Base-by-base conservation (phyloP, 1,284 basidiomycete genomes). In the Heterobasidion annosum region DNA sequence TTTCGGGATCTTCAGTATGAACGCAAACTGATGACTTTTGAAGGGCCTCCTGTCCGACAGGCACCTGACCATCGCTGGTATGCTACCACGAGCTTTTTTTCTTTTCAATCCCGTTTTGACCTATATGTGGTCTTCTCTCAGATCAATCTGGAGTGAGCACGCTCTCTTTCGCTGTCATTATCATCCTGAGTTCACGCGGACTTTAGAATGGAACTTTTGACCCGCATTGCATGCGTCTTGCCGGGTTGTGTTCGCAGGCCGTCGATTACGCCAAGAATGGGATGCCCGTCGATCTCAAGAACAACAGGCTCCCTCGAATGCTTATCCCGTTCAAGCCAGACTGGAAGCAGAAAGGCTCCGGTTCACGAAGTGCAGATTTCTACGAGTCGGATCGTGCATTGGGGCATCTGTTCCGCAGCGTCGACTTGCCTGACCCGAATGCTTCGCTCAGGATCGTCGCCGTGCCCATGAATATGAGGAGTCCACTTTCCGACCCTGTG, bases 251-350 rank as follows among this genome's bases (percentile, higher is more conserved):
- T 66, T 78, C 68, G 63, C 66, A 75, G 65, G 86, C 81, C n/a
- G 87, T 87, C 18, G 86, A 87, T 67, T 93, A 81, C 66, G 79
- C 78, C 2, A 88, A 84, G 71, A 83, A 86, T 57, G 88, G 88
- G 10, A 76, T 77, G 34, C 76, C 80, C 1, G 83, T 88, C 8
- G 70, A 84, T 53, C 71, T 82, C n/a, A 50, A 67, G 76, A 68
- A 72, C 43, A 69, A 72, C 35, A 61, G 68, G 1, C 63, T 73
- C 1, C 59, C 72, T 71, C 67, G 88, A 70, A 51, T 67, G 57
- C 70, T 85, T 10, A 84, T 88, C 48, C 75, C 73, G 16, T 79
- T 74, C 64, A 89, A 85, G 62, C 88, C 88, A 0, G 87, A 91
- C 62, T 91, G 88, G 88, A 78, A 86, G 56, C 73, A 76, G 53